A percentile compares a stretch with the other conserved stretches of the same genome.
Conservation (phyloP, 2,329 filamentous ascomycete species). For the Orbilia brochopaga region DNA sequence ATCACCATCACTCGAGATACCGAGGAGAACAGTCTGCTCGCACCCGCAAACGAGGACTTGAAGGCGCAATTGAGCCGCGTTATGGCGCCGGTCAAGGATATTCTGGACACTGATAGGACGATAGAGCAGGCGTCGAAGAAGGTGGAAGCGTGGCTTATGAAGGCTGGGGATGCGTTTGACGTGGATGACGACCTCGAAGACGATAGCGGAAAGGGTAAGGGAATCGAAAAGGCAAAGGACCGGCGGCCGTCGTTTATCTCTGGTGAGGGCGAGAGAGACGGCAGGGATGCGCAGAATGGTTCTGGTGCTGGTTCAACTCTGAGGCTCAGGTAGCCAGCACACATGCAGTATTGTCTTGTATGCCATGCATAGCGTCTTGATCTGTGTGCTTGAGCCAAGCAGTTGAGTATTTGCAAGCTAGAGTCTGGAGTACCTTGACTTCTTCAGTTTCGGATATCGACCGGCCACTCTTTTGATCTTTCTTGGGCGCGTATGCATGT, state of each 20-base stretch:
- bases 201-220: background rate
- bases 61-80: constrained; percentile 30
- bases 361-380: too few relatives aligned
- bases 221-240: background rate
- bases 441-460: too few relatives aligned
- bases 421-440: too few relatives aligned
- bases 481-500: too few relatives aligned
- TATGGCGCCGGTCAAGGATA: constrained; percentile 29
- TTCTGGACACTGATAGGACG: constrained; percentile 35
- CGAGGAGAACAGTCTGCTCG: constrained; percentile 4
- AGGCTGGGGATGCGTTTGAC: constrained; percentile 28
- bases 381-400: too few relatives aligned
- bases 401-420: too few relatives aligned
- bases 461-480: too few relatives aligned
- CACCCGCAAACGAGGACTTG: constrained; percentile 28
- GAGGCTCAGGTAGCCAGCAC: background rate
- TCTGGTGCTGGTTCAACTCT: background rate
- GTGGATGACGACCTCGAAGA: constrained; percentile 20
- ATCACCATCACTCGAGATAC: background rate
- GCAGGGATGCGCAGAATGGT: background rate
- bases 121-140: constrained; percentile 39
- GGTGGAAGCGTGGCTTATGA: constrained; percentile 44
- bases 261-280: background rate
- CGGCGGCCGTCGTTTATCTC: background rate
- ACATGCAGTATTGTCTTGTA: too few relatives aligned